phyloP scores from a whole-genome alignment of 768 basidiomycete species.

The Suillus tomentosus region DNA sequence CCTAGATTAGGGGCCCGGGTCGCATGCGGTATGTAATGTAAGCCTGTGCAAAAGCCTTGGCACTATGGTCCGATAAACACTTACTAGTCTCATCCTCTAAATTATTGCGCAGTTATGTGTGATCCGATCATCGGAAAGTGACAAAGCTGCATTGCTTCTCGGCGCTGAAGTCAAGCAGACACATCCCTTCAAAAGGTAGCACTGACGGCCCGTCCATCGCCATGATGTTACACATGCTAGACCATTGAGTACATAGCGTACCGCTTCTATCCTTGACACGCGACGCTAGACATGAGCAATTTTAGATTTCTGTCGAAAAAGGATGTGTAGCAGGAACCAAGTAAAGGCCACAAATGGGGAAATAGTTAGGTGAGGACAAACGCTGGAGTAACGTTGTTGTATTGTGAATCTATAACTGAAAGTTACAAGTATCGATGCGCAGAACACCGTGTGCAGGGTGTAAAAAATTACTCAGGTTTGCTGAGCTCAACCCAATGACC shows the following conservation, averaged over 20 bases:
- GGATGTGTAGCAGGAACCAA: not conserved
- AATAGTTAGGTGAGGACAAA: not conserved
- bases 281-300: too few relatives aligned
- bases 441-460: not conserved
- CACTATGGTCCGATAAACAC: too few relatives aligned
- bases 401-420: not conserved
- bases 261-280: too few relatives aligned
- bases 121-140: not conserved
- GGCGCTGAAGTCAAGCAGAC: not conserved
- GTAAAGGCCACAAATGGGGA: not conserved
- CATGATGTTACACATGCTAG: too few relatives aligned
- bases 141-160: not conserved
- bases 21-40: too few relatives aligned
- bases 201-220: not conserved
- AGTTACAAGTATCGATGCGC: not conserved
- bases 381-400: not conserved
- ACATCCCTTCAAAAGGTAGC: not conserved
- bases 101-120: not conserved
- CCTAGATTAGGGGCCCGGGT: too few relatives aligned
- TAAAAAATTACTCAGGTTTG: not conserved
- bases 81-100: too few relatives aligned
- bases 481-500: not conserved
- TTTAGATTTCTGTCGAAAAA: too few relatives aligned
- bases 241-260: too few relatives aligned
- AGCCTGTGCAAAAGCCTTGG: too few relatives aligned